Evolutionary conservation across 768 basidiomycete genomes (phyloP).

Genomic region (Tricholoma flavovirens): DNA sequence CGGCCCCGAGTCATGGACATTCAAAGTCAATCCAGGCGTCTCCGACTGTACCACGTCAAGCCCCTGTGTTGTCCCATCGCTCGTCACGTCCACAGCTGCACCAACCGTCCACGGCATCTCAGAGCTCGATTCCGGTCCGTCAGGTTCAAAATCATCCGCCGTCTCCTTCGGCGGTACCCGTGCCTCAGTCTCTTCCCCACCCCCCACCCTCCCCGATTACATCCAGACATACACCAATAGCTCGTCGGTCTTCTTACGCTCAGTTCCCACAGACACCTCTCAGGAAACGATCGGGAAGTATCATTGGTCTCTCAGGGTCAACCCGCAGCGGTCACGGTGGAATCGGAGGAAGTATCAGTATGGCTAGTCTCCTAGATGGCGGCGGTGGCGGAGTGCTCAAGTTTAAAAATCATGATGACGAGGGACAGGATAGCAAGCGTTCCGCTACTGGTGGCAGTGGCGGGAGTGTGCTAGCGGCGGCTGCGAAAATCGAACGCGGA

Average conservation of each 20-base stretch:
- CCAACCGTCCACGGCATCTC: background rate
- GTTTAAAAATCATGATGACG: constrained; percentile 11
- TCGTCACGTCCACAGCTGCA: background rate
- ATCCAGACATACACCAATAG: constrained; percentile 13
- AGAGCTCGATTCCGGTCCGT: constrained; percentile 15
- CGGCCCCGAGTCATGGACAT: constrained; percentile 8
- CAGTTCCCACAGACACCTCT: constrained; percentile 21
- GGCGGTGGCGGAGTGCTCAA: constrained; percentile 18
- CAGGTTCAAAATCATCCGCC: constrained; percentile 5
- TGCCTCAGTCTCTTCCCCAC: no score
- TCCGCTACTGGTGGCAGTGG: constrained; percentile 4
- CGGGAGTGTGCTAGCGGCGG: constrained; percentile 22
- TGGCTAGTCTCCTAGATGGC: constrained; percentile 14
- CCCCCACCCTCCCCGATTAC: constrained; percentile 5
- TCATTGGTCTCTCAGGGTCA: constrained; percentile 13
- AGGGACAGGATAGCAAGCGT: constrained; percentile 7
- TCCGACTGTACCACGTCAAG: background rate
- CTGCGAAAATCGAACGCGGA: constrained; percentile 24
- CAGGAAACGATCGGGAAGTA: constrained; percentile 28
- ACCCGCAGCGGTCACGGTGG: constrained; percentile 12
- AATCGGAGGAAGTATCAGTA: constrained; percentile 19
- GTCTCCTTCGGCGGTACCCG: constrained; percentile 6
- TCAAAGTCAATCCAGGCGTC: background rate
- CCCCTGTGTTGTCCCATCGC: background rate
- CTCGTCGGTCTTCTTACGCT: constrained; percentile 21